Evolutionary conservation across 176 grass and related monocot genomes (phyloP), one percentile per base, ranked within the genome.

Genomic region (Calamus simplicifolius): DNA sequence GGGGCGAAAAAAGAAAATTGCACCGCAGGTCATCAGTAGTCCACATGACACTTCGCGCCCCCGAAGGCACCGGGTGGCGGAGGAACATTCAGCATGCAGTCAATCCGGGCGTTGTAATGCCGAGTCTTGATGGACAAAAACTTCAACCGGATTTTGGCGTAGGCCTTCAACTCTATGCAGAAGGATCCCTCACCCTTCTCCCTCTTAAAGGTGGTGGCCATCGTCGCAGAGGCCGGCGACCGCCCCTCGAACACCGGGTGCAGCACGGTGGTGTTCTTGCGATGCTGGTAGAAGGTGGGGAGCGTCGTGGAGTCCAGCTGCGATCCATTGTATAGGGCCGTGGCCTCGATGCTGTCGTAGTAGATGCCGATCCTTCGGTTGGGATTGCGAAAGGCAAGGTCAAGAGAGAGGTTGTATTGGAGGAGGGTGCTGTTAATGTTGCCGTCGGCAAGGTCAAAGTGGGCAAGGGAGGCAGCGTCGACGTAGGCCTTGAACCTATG

Each of bases 361-460:
- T 89, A 89, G 19, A 95, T 68, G 17, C 90, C 82, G 69, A 89
- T 81, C 0, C 85, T 76, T 16, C 71, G 80, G 79, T 95, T 95
- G 27, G 90, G 90, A 79, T 69, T 69, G 66, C 52, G 31, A 14
- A 69, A 12, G 66, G 12, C 23, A 5, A 69, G 18, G 29, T 16
- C 66, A 30, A 57, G 19, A 19, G 29, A 48, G 66, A 69, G 29
- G 31, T 49, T 69, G 54, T 58, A 69, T 12, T 13, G 1, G 19
- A 57, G 1, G 19, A 57, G 66, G 5, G 4, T 69, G 63, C 7
- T 4, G 29, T n/a, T n/a, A n/a, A n/a, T n/a, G n/a, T 35, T 12
- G 66, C 1, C 19, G 69, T 5, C 5, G 35, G 31, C n/a, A 19
- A 48, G 30, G 27, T 23, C 7, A 53, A 69, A 69, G 16, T 14